Percentiles rank a stretch among this genome's conserved stretches.
phyloP scores from a whole-genome alignment of 2,329 filamentous ascomycete genomes.

The Colletotrichum paranaense region DNA sequence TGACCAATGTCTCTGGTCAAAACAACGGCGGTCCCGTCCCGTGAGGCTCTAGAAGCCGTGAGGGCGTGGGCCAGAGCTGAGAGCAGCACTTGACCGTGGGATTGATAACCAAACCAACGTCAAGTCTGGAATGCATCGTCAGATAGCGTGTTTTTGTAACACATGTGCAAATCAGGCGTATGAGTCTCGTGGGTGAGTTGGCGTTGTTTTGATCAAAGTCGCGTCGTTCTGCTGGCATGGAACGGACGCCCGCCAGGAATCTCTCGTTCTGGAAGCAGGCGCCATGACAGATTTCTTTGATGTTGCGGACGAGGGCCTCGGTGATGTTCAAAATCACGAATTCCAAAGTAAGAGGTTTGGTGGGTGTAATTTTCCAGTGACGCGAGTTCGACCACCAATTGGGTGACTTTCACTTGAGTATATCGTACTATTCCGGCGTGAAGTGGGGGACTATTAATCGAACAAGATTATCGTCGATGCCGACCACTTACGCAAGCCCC shows the following conservation, averaged over 20 bases:
- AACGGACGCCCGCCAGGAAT: conserved; percentile 10
- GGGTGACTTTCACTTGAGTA: not conserved
- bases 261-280: not conserved
- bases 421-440: not conserved
- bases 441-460: conserved; percentile 13
- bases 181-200: not conserved
- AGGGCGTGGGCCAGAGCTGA: not conserved
- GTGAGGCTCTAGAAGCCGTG: conserved; percentile 8
- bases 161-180: not conserved
- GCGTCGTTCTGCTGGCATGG: conserved; percentile 22
- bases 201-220: conserved; percentile 5
- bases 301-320: not conserved
- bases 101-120: not conserved
- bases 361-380: not conserved
- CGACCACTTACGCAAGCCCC: conserved; percentile 3
- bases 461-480: not conserved
- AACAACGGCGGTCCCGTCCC: conserved; percentile 24
- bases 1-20: conserved; percentile 27
- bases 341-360: not conserved
- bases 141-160: not conserved
- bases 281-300: not conserved
- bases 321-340: not conserved
- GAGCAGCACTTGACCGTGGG: not conserved
- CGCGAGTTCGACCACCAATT: not conserved
- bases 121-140: conserved; percentile 9